Percentiles rank a stretch among this genome's conserved stretches.
Evolutionary conservation across 192 early-diverging fungal species (phyloP).

Genomic region (Bifiguratus adelaidae): DNA sequence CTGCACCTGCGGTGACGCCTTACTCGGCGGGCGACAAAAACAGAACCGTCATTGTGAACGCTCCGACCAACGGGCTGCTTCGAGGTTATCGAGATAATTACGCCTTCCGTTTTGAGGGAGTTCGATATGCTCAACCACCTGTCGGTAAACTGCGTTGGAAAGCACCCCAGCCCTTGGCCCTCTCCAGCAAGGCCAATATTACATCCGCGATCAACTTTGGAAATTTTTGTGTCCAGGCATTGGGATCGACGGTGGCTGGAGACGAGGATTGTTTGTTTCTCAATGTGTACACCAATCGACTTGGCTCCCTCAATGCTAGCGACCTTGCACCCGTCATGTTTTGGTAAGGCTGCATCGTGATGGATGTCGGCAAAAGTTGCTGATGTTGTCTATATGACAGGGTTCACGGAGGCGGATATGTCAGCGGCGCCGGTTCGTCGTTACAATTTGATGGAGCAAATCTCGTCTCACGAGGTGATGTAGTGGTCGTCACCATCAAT

Average conservation of each 20-base stretch:
- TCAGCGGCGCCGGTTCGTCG: background rate
- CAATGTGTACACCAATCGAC: constrained; percentile 15
- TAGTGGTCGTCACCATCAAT: background rate
- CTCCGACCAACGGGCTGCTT: background rate
- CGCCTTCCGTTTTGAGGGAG: constrained; percentile 17
- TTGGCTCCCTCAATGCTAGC: constrained; percentile 14
- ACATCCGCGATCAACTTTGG: constrained; percentile 6
- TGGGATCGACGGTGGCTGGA: background rate
- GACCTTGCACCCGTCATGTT: constrained; percentile 16
- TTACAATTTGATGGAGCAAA: background rate
- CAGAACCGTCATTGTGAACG: background rate
- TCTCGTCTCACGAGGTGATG: background rate
- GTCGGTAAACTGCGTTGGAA: constrained; percentile 6
- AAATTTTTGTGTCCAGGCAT: constrained; percentile 5
- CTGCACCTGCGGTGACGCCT: constrained; percentile 2
- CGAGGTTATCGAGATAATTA: constrained; percentile 16
- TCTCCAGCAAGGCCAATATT: background rate
- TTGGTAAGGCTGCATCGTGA: no score
- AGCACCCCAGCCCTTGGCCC: background rate
- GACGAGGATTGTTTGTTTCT: constrained; percentile 20
- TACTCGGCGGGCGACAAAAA: background rate
- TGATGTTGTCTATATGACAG: background rate
- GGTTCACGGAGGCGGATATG: background rate
- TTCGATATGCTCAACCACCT: constrained; percentile 16
- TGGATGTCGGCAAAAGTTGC: no score